These are phyloP conservation scores for Trichoderma orchidacearum DNA, from an alignment of 495 filamentous ascomycete genomes.

Conservation along the genomic window DNA sequence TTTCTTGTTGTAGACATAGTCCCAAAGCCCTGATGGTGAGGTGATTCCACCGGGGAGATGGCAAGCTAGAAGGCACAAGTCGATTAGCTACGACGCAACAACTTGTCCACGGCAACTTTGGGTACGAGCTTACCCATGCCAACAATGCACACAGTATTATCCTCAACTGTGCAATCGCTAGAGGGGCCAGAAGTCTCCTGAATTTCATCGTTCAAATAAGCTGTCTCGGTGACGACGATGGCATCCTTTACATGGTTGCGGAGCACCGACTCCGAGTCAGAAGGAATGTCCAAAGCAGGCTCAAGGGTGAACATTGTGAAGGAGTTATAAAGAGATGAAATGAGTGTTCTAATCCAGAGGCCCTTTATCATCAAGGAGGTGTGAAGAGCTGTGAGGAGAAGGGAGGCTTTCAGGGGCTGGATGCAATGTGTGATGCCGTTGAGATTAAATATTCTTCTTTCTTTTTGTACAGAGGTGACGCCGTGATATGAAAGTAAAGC, in stretches of 20 bases:
- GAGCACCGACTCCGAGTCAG: background rate
- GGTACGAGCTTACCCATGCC: background rate
- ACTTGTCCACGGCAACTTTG: background rate
- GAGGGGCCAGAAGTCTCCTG: background rate
- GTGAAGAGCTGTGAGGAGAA: background rate
- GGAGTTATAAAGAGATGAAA: background rate
- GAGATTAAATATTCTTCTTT: background rate
- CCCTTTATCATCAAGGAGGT: background rate
- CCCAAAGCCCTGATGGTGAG: constrained; percentile 2
- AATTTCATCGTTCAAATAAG: background rate
- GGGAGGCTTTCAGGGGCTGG: no score
- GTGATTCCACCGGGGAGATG: constrained; percentile 3
- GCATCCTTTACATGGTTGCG: background rate
- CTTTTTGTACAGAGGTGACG: background rate
- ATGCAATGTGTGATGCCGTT: no score
- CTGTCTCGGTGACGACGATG: background rate
- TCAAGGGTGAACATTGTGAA: background rate
- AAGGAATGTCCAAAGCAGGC: background rate
- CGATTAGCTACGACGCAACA: background rate
- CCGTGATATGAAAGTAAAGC: background rate
- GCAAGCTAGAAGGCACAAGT: background rate
- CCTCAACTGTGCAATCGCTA: background rate
- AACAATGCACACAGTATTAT: background rate
- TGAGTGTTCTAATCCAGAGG: no score
- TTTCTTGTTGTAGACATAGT: background rate